Evolutionary conservation across 2,329 filamentous ascomycete species (phyloP).

Genomic region (Zymoseptoria tritici): DNA sequence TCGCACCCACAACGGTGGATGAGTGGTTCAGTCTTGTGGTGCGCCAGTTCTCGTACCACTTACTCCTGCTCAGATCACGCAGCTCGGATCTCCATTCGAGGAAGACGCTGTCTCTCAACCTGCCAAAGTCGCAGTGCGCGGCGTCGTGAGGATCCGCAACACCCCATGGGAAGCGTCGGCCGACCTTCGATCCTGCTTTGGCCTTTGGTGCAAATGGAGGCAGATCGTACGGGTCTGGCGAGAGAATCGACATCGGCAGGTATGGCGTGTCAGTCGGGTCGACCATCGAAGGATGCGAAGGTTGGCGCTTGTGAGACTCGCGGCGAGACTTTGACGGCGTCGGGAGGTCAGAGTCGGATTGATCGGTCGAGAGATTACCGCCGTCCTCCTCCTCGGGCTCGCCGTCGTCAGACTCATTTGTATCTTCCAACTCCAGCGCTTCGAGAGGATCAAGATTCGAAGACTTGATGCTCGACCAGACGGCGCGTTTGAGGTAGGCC

Average conservation of each 20-base stretch:
- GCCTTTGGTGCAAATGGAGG: conserved; percentile 46
- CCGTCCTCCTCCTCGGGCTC: conserved; percentile 41
- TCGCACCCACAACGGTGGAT: background rate
- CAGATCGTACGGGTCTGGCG: conserved; percentile 77
- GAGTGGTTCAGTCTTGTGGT: conserved; percentile 45
- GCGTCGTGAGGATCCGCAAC: conserved; percentile 89
- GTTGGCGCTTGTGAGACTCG: conserved; percentile 32
- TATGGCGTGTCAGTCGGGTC: conserved; percentile 48
- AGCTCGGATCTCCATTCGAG: conserved; percentile 87
- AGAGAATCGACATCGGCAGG: conserved; percentile 86
- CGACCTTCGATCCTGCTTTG: conserved; percentile 51
- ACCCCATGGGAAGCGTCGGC: conserved; percentile 91
- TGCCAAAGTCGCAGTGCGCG: conserved; percentile 87
- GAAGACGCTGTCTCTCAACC: conserved; percentile 86
- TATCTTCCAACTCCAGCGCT: conserved; percentile 72
- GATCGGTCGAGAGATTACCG: conserved; percentile 22
- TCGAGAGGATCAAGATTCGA: conserved; percentile 83
- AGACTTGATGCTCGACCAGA: conserved; percentile 80
- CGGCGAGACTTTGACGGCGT: conserved; percentile 4
- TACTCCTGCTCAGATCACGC: conserved; percentile 79
- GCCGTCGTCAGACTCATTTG: conserved; percentile 46
- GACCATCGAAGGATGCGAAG: conserved; percentile 33
- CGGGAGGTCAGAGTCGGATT: conserved; percentile 33
- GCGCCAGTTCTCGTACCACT: conserved; percentile 96
- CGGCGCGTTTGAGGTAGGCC: conserved; percentile 80